Evolutionary conservation across 2,329 filamentous ascomycete genomes (phyloP).

Genomic region (Penicillium sp.): DNA sequence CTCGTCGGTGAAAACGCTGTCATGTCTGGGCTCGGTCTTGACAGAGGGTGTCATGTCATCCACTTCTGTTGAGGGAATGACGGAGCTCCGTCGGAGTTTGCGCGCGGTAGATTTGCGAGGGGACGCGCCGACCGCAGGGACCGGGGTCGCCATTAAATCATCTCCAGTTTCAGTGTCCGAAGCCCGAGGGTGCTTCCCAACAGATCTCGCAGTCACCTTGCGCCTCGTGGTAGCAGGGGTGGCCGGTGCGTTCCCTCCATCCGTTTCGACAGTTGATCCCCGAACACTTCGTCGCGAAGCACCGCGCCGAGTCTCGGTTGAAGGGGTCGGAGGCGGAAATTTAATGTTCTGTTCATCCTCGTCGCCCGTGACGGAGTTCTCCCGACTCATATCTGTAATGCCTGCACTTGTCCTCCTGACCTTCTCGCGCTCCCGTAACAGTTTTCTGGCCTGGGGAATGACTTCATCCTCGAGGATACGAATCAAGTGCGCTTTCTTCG

Average conservation of each 20-base stretch:
- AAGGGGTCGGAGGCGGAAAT: slow-evolving; percentile 45
- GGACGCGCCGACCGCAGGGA: slow-evolving; percentile 28
- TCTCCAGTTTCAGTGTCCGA: slow-evolving; percentile 30
- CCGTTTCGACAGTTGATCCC: slow-evolving; percentile 35
- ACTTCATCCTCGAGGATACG: slow-evolving; percentile 76
- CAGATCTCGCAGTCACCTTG: slow-evolving; percentile 31
- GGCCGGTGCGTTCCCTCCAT: slow-evolving; percentile 24
- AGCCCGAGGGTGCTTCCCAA: slow-evolving; percentile 27
- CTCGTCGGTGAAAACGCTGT: slow-evolving; percentile 73
- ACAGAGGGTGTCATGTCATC: slow-evolving; percentile 34
- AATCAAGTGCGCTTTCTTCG: slow-evolving; percentile 86
- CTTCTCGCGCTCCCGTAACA: slow-evolving; percentile 66
- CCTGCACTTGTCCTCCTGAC: slow-evolving; percentile 83
- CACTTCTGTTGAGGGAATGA: slow-evolving; percentile 33
- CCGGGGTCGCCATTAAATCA: slow-evolving; percentile 28
- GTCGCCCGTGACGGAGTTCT: slow-evolving; percentile 56
- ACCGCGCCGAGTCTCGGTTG: slow-evolving; percentile 50
- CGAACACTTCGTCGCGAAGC: slow-evolving; percentile 48
- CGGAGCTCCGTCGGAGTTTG: slow-evolving; percentile 47
- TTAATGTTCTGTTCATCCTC: slow-evolving; percentile 47
- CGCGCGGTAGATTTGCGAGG: slow-evolving; percentile 44
- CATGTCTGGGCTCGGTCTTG: slow-evolving; percentile 44
- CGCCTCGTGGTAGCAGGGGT: slow-evolving; percentile 27
- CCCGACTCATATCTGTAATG: slow-evolving; percentile 67
- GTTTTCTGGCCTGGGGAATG: slow-evolving; percentile 67